phyloP scores from a whole-genome alignment of 2,329 filamentous ascomycete genomes.

The Hymenoscyphus albidus region DNA sequence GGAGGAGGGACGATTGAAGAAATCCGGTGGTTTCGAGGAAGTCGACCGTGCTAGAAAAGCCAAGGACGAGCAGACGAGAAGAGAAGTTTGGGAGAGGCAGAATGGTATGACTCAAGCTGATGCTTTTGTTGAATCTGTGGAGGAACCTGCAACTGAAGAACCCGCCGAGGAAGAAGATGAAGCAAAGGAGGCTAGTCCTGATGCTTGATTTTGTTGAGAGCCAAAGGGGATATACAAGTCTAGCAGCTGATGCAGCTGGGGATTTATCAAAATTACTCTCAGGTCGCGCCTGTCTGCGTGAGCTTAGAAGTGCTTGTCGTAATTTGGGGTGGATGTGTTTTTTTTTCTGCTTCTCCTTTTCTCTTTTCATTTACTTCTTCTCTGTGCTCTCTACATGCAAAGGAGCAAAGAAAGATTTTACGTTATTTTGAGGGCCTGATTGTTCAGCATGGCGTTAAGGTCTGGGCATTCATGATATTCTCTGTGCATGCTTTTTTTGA shows the following conservation, averaged over 20 bases:
- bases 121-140: conserved; percentile 16
- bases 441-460: conserved; percentile 10
- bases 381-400: no score
- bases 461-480: conserved; percentile 4
- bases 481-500: neutral
- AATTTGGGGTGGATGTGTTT: conserved; percentile 2
- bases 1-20: conserved; percentile 86
- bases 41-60: conserved; percentile 77
- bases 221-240: neutral
- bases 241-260: neutral
- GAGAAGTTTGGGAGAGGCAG: conserved; percentile 69
- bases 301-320: neutral
- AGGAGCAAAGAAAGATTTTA: neutral
- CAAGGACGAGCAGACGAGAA: conserved; percentile 82
- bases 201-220: neutral
- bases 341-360: neutral
- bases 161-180: neutral
- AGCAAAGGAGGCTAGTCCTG: neutral
- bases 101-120: conserved; percentile 46
- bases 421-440: neutral
- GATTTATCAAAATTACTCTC: neutral
- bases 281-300: neutral
- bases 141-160: conserved; percentile 2
- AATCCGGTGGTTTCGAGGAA: conserved; percentile 92
- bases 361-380: neutral